Evolutionary conservation across 1,139 yeast species (phyloP), one percentile per base, ranked within the genome.

Genomic region (Geotrichum klebahnii): DNA sequence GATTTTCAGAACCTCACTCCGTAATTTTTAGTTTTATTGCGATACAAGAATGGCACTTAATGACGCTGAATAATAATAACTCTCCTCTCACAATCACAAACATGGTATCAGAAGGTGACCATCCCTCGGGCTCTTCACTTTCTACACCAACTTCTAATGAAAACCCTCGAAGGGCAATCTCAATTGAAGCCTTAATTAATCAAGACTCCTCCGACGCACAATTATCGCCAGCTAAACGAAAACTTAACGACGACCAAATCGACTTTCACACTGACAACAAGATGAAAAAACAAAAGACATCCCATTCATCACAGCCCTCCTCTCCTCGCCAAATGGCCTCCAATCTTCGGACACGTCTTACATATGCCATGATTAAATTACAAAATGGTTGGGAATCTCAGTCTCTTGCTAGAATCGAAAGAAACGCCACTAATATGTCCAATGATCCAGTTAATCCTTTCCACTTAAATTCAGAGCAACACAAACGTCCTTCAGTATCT

Each of bases 361-460:
- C 36, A 16, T 48, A 48, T 17, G 52, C 52, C 22, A 48, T 37
- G 37, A 12, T 48, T 20, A 48, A 48, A 17, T 26, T 48, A 8
- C 42, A 48, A 23, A 48, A 48, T 26, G 52, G 52, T 19, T 48
- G 52, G 52, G 52, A 48, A 28, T 16, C 42, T 10, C 45, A 48
- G 22, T 48, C 52, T 1, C 48, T 48, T n/a, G 37, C 44, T 8
- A 34, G 46, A n/a, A 28, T 48, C 9, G 52, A 48, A 20, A 32
- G 48, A 14, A 31, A 45, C n/a, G 41, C 26, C 23, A 17, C 19
- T 2, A 40, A 24, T 20, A 9, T 29, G 16, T 28, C 16, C 2
- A 22, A 16, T 12, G 20, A 39, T 23, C 29, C 39, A 12, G 32
- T 24, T 33, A 37, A 45, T n/a, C 29, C 22, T 8, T 40, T 26